phyloP scores from a whole-genome alignment of 2,329 filamentous ascomycete species.

The Colletotrichum lupini region DNA sequence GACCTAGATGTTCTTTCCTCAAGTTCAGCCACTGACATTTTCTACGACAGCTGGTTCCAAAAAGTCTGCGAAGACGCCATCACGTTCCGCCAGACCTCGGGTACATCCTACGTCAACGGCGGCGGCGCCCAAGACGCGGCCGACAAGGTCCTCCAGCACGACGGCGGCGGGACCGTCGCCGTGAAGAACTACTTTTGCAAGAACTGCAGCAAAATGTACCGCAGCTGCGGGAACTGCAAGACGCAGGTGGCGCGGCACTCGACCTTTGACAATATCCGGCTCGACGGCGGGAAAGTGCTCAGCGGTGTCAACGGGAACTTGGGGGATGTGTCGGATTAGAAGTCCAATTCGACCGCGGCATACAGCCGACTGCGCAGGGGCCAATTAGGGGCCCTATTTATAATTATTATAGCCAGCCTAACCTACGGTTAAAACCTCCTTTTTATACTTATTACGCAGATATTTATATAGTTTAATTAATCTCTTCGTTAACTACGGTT shows the following conservation, averaged over 20 bases:
- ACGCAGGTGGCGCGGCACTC: slow-evolving; percentile 50
- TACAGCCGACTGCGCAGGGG: no score
- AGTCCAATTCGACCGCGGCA: no score
- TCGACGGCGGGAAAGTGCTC: slow-evolving; percentile 51
- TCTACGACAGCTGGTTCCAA: slow-evolving; percentile 49
- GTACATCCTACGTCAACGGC: slow-evolving; percentile 50
- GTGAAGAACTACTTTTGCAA: slow-evolving; percentile 53
- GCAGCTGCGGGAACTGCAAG: slow-evolving; percentile 61
- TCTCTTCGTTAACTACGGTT: no score
- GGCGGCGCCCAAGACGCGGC: slow-evolving; percentile 30
- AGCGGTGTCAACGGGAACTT: slow-evolving; percentile 53
- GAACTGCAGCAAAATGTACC: slow-evolving; percentile 58
- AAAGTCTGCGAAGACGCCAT: slow-evolving; percentile 49
- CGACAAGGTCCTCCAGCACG: slow-evolving; percentile 35
- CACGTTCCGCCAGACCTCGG: slow-evolving; percentile 49
- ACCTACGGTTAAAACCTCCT: no score
- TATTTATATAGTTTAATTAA: no score
- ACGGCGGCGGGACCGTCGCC: slow-evolving; percentile 40
- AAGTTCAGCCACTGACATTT: slow-evolving; percentile 43
- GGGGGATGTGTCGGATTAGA: no score
- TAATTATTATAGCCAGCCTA: no score
- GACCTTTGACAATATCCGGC: slow-evolving; percentile 56
- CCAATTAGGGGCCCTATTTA: no score
- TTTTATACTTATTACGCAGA: no score
- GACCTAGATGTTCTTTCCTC: no score